Evolutionary conservation across 768 basidiomycete species (phyloP), one percentile per base, ranked within the genome.

Genomic region (Cantharellus anzutake): DNA sequence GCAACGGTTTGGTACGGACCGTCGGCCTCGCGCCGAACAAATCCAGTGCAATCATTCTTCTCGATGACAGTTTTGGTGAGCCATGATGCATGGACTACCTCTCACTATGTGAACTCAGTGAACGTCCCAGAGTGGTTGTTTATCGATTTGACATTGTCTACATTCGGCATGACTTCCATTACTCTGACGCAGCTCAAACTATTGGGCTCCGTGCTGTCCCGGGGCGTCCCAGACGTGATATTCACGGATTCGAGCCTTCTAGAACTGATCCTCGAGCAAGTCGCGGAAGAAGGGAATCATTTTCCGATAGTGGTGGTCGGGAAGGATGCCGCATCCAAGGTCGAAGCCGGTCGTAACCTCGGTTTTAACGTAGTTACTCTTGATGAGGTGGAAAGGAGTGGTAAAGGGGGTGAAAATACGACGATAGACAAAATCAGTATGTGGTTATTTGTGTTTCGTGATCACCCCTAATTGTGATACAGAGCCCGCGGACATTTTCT

Each of bases 21-120:
- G 77, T 76, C 2, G 73, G 74, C 16, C 70, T 86, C 4, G 73
- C 78, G 50, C 76, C 79, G 2, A 41, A 14, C 14, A 57, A 79
- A 57, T 83, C 86, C 38, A 81, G 74, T 61, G 85, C 85, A 4
- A 68, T 91, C n/a, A 69, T 91, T 7, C 71, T 90, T 35, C 72
- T 92, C 44, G 85, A 91, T 63, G 89, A 91, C 66, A 70, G 83
- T 51, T 72, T 91, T 52, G 87, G 88, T 85, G 63, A 7, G 76
- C 67, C 42, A 29, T 11, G 5, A 48, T 59, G 41, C 51, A 5
- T 11, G 7, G n/a, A 34, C 51, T 34, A 4, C 52, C 42, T 48
- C 57, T 34, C 20, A n/a, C 44, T 29, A 38, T 3, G 38, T 42
- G 40, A 66, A 60, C 4, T 57, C 59, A 16, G 57, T 63, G 14